These are phyloP conservation scores for Pseudoturritis turrita DNA, from an alignment of 345 rosid genomes.

Conservation along the genomic window DNA sequence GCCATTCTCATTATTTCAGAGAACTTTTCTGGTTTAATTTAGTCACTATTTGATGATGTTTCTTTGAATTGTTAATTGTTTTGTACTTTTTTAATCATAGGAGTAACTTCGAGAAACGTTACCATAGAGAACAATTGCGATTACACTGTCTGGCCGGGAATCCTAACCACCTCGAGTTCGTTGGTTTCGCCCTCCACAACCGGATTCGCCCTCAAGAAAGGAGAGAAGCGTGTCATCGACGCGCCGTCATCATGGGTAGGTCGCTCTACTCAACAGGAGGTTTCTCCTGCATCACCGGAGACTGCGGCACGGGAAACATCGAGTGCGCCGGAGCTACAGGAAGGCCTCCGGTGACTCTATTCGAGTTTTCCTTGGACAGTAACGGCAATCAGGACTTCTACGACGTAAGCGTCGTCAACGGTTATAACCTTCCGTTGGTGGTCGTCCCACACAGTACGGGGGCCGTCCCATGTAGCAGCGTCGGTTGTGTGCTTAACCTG, in stretches of 20 bases:
- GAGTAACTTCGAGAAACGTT: neutral
- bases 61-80: no score
- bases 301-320: constrained; percentile 47
- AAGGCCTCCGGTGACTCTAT: constrained; percentile 39
- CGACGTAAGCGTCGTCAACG: constrained; percentile 25
- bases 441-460: neutral
- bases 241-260: constrained; percentile 39
- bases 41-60: no score
- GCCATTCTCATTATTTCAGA: neutral
- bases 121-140: constrained; percentile 49
- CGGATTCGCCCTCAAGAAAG: constrained; percentile 44
- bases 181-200: constrained; percentile 34
- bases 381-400: constrained; percentile 37
- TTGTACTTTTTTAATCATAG: no score
- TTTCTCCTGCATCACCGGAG: constrained; percentile 24
- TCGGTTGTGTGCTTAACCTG: constrained; percentile 30
- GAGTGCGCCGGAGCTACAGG: constrained; percentile 37
- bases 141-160: constrained; percentile 50
- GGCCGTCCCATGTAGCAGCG: neutral
- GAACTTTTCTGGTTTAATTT: neutral
- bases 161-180: neutral
- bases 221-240: constrained; percentile 14
- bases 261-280: constrained; percentile 23
- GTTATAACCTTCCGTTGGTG: constrained; percentile 27
- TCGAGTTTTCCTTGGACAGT: constrained; percentile 33